A percentile compares a stretch with the other conserved stretches of the same genome.
phyloP scores from a whole-genome alignment of 257 asterid species.

The Solanum microdontum region DNA sequence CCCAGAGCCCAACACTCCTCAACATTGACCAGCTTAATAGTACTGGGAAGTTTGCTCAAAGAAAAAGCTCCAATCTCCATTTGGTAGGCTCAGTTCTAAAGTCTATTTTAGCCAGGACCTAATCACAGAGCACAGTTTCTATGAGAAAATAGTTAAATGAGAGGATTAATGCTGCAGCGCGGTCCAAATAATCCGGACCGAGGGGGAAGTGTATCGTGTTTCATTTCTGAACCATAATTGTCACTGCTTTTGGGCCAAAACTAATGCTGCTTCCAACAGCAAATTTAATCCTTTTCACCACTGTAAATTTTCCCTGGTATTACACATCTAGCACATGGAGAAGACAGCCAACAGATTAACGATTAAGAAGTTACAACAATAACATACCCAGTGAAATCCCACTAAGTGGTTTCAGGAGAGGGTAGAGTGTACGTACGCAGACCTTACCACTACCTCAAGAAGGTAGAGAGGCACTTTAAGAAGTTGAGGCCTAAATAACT shows the following conservation, averaged over 20 bases:
- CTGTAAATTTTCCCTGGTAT: background rate
- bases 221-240: background rate
- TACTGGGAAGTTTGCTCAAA: conserved; percentile 3
- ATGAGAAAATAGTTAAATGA: background rate
- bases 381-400: too few species aligned
- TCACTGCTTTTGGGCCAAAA: background rate
- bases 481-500: background rate
- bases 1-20: conserved; percentile 63
- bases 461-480: background rate
- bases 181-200: background rate
- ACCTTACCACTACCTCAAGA: background rate
- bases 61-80: background rate
- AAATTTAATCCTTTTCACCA: background rate
- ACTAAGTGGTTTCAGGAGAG: background rate
- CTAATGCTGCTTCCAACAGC: background rate
- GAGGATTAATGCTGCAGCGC: background rate
- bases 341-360: background rate
- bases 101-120: background rate
- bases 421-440: background rate
- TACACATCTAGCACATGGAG: background rate
- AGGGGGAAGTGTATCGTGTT: background rate
- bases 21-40: conserved; percentile 36
- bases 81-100: background rate
- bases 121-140: background rate
- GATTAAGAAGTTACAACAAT: background rate